Percentiles rank a stretch among this genome's conserved stretches.
phyloP scores from a whole-genome alignment of 2,329 filamentous ascomycete genomes.

The Monilinia vaccinii-corymbosi region DNA sequence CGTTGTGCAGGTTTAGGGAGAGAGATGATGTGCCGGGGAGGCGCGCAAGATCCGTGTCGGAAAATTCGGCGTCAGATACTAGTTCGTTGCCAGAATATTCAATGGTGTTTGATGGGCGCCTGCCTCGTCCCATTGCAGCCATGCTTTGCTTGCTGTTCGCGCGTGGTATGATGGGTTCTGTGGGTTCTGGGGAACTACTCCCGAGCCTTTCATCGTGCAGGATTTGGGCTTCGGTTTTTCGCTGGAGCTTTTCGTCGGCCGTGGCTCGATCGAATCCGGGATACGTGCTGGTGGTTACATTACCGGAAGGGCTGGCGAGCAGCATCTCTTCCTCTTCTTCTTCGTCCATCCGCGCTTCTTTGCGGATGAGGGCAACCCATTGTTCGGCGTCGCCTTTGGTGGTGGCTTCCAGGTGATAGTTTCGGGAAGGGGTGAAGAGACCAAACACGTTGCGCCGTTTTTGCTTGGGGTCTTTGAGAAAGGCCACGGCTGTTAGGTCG shows the following conservation, averaged over 20 bases:
- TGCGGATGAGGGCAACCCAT: constrained; percentile 78
- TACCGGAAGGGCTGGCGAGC: constrained; percentile 53
- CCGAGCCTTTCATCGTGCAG: constrained; percentile 28
- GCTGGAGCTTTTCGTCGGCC: constrained; percentile 19
- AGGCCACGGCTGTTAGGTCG: constrained; percentile 83
- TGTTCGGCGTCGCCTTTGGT: constrained; percentile 67
- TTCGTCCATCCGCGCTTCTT: constrained; percentile 74
- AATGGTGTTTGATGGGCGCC: constrained; percentile 51
- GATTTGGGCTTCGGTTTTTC: constrained; percentile 12
- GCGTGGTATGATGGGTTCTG: constrained; percentile 28
- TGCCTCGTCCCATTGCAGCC: constrained; percentile 15
- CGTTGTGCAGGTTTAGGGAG: constrained; percentile 26
- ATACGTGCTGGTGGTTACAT: constrained; percentile 19
- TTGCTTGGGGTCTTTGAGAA: constrained; percentile 81
- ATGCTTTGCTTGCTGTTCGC: constrained; percentile 18
- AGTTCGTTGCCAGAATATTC: constrained; percentile 62
- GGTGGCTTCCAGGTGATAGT: constrained; percentile 79
- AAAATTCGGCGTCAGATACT: constrained; percentile 80
- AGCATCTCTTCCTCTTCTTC: constrained; percentile 82
- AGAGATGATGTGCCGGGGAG: constrained; percentile 25
- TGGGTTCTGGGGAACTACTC: constrained; percentile 52
- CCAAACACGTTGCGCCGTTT: constrained; percentile 84
- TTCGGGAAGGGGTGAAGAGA: constrained; percentile 81
- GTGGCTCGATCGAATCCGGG: constrained; percentile 25
- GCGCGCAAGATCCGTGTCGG: constrained; percentile 51